Evolutionary conservation across 495 filamentous ascomycete genomes (phyloP).

Genomic region (Penicillium turbatum): DNA sequence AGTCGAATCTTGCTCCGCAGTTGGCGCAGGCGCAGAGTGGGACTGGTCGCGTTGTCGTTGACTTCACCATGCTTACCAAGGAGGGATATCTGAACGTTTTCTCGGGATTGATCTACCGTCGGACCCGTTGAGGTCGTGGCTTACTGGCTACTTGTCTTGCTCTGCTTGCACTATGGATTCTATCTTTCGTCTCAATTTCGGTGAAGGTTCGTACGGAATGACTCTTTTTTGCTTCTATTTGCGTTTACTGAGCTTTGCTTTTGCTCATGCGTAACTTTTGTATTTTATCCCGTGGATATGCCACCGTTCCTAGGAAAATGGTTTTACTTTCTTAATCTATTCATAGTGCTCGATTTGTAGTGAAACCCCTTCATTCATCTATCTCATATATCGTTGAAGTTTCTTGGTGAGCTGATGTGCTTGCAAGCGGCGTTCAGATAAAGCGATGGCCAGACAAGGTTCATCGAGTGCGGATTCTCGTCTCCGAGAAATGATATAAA

Average conservation of each 20-base stretch:
- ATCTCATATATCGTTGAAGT: not conserved
- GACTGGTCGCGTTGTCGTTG: constrained; percentile 34
- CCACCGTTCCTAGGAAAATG: not conserved
- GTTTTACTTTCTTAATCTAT: not conserved
- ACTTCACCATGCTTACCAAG: constrained; percentile 43
- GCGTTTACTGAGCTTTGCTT: not conserved
- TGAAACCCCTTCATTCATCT: not conserved
- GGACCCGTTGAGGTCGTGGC: constrained; percentile 20
- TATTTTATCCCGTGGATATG: not conserved
- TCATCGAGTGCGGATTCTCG: no score
- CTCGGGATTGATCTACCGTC: constrained; percentile 40
- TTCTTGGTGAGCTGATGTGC: no score
- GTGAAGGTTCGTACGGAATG: not conserved
- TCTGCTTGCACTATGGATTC: not conserved
- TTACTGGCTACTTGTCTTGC: not conserved
- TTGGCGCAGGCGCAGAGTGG: constrained; percentile 25
- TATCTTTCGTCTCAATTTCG: not conserved
- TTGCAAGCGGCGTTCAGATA: no score
- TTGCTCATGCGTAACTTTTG: not conserved
- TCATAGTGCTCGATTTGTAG: not conserved
- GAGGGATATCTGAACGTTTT: constrained; percentile 47
- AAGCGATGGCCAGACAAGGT: no score
- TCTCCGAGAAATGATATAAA: no score
- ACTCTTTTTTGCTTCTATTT: not conserved
- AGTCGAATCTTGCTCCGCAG: constrained; percentile 31